Evolutionary conservation across 2,329 filamentous ascomycete genomes (phyloP), one percentile per base, ranked within the genome.

Genomic region (Chalaropsis thielavioides): DNA sequence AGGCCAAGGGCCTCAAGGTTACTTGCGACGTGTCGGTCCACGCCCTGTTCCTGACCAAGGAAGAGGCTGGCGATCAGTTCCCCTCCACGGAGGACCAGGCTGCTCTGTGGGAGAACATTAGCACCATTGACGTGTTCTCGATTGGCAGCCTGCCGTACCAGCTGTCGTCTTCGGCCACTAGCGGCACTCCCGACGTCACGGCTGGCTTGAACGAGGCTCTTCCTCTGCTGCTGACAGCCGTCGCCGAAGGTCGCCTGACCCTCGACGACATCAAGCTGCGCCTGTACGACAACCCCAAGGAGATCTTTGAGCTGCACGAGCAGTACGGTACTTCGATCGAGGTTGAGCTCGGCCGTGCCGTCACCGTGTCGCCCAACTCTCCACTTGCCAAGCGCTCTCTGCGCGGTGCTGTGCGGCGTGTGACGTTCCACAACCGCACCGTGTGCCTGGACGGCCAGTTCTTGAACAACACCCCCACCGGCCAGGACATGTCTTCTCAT

Each of bases 21-120:
- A 91, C 88, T 24, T 92, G 88, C 74, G 88, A 92, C 73, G 88
- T 92, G 54, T 87, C 85, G n/a, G 81, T 92, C 70, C 91, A 89
- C 77, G 83, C 86, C 19, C 79, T 92, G 51, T 92, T 90, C 78
- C 79, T 92, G 27, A 86, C 85, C 3, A 85, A 84, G 70, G 78
- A 83, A 61, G 86, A 91, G 70, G 86, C 88, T 1, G 79, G 83
- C 65, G 76, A 79, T 67, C 81, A 83, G 70, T 78, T 92, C 64
- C 88, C 88, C 11, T 86, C 84, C 1, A 76, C 75, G 22, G 78
- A 82, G 68, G 88, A 91, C 70, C 88, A 92, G 74, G 78, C 81
- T 66, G 86, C 86, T 46, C 79, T 92, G 13, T 92, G 88, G 88
- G 82, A 87, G 68, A 80, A 90, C 72, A 76, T 92, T 71, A 78